A percentile compares a stretch with the other conserved stretches of the same genome.
phyloP scores from a whole-genome alignment of 208 protist species.

The Novymonas esmeraldas region DNA sequence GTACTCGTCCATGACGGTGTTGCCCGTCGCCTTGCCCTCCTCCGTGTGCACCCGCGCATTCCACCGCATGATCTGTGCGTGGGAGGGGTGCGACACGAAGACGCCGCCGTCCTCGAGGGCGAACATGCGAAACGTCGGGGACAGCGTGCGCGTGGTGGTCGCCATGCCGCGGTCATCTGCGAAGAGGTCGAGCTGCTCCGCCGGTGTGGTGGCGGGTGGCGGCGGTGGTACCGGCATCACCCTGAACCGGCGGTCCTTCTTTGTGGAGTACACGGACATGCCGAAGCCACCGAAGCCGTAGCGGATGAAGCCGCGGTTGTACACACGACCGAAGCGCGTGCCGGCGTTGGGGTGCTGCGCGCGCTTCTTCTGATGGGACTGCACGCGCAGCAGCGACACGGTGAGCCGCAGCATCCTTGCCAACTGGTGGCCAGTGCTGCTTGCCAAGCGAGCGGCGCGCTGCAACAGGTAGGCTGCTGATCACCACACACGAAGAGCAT shows the following conservation, averaged over 20 bases:
- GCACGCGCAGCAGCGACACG: slow-evolving; percentile 53
- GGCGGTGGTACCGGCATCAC: slow-evolving; percentile 33
- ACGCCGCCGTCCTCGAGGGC: slow-evolving; percentile 82
- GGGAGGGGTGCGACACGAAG: slow-evolving; percentile 80
- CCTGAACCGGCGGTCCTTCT: slow-evolving; percentile 81
- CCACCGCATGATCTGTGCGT: slow-evolving; percentile 84
- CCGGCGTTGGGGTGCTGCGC: slow-evolving; percentile 83
- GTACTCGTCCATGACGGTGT: slow-evolving; percentile 78
- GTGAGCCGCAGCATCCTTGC: slow-evolving; percentile 81
- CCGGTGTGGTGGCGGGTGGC: slow-evolving; percentile 3
- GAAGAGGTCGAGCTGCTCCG: slow-evolving; percentile 13
- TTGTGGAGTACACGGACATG: slow-evolving; percentile 86
- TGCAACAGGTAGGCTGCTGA: no score
- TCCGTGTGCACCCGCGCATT: slow-evolving; percentile 67
- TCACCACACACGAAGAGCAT: no score
- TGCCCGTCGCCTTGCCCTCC: slow-evolving; percentile 61
- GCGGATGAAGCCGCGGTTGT: slow-evolving; percentile 86
- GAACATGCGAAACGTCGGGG: slow-evolving; percentile 85
- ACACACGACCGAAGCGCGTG: slow-evolving; percentile 87
- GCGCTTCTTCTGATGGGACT: slow-evolving; percentile 88
- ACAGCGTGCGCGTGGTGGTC: slow-evolving; percentile 73
- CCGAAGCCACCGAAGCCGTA: slow-evolving; percentile 91
- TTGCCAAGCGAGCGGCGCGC: no score
- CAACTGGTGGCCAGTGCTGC: background rate
- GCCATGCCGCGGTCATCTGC: slow-evolving; percentile 56